Conservation (phyloP, 768 basidiomycete genomes). For the Podaxis sp. region DNA sequence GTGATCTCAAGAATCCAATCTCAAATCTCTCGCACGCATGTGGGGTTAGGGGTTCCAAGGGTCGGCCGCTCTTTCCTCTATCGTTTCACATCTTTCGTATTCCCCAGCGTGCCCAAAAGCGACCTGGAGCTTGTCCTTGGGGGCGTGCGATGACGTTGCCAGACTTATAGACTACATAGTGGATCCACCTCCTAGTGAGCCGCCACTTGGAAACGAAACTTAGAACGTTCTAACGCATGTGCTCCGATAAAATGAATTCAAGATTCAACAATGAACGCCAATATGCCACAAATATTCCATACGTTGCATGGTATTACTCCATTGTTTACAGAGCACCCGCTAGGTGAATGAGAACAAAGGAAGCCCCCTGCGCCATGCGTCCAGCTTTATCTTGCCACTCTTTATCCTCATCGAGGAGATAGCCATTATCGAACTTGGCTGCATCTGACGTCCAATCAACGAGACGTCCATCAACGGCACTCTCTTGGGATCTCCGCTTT, state of each 20-base stretch:
- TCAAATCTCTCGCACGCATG: conserved; percentile 1
- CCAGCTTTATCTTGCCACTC: conserved; percentile 1
- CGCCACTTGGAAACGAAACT: not conserved
- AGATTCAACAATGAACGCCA: not conserved
- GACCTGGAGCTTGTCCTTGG: not conserved
- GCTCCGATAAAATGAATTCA: not conserved
- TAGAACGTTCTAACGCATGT: not conserved
- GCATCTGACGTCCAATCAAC: not conserved
- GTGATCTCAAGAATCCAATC: conserved; percentile 12
- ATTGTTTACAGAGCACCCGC: conserved; percentile 3
- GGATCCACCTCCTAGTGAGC: not conserved
- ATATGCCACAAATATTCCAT: not conserved
- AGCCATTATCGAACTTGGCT: not conserved
- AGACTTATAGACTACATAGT: not conserved
- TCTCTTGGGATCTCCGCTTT: not conserved
- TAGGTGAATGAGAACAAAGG: not conserved
- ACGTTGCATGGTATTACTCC: not conserved
- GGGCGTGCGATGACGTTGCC: not conserved
- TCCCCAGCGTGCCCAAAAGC: not conserved
- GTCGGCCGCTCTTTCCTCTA: not conserved
- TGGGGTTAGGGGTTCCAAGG: conserved; percentile 10
- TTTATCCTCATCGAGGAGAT: conserved; percentile 8
- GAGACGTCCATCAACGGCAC: conserved; percentile 5
- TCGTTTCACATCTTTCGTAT: not conserved
- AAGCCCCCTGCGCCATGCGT: not conserved